phyloP scores from a whole-genome alignment of 2,329 filamentous ascomycete genomes.

The Scedosporium dehoogii region DNA sequence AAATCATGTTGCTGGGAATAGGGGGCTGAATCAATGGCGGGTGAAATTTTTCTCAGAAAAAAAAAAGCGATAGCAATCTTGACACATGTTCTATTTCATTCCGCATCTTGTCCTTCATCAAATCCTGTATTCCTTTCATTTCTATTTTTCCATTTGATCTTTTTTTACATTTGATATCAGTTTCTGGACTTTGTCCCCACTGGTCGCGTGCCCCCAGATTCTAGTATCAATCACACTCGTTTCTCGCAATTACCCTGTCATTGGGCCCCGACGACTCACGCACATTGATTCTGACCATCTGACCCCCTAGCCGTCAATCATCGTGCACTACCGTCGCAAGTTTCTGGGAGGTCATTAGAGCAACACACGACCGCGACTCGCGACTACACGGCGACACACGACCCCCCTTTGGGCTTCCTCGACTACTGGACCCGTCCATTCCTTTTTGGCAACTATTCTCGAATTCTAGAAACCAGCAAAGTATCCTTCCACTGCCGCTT shows the following conservation, averaged over 20 bases:
- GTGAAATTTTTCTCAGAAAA: background rate
- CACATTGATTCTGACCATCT: slow-evolving; percentile 1
- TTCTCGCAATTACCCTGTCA: background rate
- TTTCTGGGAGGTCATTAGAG: background rate
- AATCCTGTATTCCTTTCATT: background rate
- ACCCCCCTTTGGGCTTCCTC: background rate
- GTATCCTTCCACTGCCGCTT: background rate
- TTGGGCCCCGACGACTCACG: background rate
- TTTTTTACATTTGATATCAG: background rate
- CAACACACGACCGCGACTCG: background rate
- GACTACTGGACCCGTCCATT: background rate
- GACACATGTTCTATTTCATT: slow-evolving; percentile 1
- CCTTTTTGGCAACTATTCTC: background rate
- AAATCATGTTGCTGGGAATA: background rate
- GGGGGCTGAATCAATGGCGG: background rate
- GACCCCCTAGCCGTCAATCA: slow-evolving; percentile 1
- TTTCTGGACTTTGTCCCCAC: background rate
- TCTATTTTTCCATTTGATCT: background rate
- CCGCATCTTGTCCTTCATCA: background rate
- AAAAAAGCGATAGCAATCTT: background rate
- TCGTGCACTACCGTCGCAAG: background rate
- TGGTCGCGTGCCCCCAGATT: background rate
- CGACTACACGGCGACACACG: background rate
- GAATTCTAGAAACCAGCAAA: background rate
- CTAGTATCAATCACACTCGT: background rate